Evolutionary conservation across 2,329 filamentous ascomycete genomes (phyloP).

Genomic region (Neoscytalidium dimidiatum): DNA sequence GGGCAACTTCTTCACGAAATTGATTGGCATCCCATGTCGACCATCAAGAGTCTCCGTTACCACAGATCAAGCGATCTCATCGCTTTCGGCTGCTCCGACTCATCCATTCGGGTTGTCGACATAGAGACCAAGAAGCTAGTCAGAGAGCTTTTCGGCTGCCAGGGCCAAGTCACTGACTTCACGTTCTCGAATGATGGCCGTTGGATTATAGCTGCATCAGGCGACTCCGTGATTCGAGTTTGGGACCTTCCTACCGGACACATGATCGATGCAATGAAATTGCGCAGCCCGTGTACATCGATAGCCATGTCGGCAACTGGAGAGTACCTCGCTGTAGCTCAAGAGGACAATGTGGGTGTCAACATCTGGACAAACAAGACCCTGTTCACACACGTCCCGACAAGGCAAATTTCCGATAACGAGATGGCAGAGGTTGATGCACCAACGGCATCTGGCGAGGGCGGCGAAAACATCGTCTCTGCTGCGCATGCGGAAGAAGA

Average conservation of each 20-base stretch:
- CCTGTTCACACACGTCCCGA: slow-evolving; percentile 85
- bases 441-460: slow-evolving; percentile 82
- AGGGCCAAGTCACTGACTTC: slow-evolving; percentile 40
- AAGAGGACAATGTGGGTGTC: slow-evolving; percentile 81
- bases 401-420: slow-evolving; percentile 77
- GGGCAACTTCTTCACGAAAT: slow-evolving; percentile 79
- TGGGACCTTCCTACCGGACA: slow-evolving; percentile 97
- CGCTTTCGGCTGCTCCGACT: slow-evolving; percentile 85
- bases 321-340: slow-evolving; percentile 90
- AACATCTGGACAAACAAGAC: slow-evolving; percentile 94
- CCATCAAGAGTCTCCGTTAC: slow-evolving; percentile 76
- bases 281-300: slow-evolving; percentile 77
- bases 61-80: slow-evolving; percentile 82
- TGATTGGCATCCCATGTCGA: slow-evolving; percentile 77
- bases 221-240: slow-evolving; percentile 76
- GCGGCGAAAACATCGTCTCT: slow-evolving; percentile 72
- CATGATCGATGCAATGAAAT: slow-evolving; percentile 85
- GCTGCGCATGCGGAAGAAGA: slow-evolving; percentile 68
- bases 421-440: slow-evolving; percentile 66
- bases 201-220: slow-evolving; percentile 88
- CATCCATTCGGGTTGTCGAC: slow-evolving; percentile 85
- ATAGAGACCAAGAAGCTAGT: slow-evolving; percentile 88
- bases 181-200: slow-evolving; percentile 86
- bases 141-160: slow-evolving; percentile 82
- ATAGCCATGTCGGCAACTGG: slow-evolving; percentile 87